Evolutionary conservation across 148 eudicot species (phyloP).

Genomic region (Chenopodium suecicum): DNA sequence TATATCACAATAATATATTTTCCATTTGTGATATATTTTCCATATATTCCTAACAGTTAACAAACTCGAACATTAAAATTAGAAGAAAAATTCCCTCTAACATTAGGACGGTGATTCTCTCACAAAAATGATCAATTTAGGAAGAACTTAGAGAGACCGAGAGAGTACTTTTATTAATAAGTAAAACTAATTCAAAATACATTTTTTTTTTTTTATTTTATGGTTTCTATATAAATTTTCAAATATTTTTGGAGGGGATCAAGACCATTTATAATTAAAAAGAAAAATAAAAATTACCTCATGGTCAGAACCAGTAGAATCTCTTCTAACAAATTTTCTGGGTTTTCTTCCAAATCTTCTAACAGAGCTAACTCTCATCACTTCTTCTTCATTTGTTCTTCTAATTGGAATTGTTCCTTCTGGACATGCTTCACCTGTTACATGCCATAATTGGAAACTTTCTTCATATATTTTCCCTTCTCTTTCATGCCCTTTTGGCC

Average conservation of each 20-base stretch:
- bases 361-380: slow-evolving; percentile 60
- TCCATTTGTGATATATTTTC: no score
- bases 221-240: background rate
- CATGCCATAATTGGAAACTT: slow-evolving; percentile 69
- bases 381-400: slow-evolving; percentile 81
- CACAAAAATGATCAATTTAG: no score
- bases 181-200: no score
- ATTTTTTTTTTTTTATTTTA: no score
- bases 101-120: no score
- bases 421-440: slow-evolving; percentile 65
- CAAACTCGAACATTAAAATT: no score
- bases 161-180: no score
- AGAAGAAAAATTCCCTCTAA: no score
- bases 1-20: no score
- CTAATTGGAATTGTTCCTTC: slow-evolving; percentile 80
- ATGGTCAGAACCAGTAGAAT: slow-evolving; percentile 63
- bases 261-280: background rate
- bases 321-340: slow-evolving; percentile 52
- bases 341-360: slow-evolving; percentile 62
- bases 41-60: no score
- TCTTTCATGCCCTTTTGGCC: slow-evolving; percentile 52
- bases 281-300: slow-evolving; percentile 47
- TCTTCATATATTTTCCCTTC: slow-evolving; percentile 36
- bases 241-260: no score
- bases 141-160: no score